phyloP scores from a whole-genome alignment of 78 protist genomes.

The Polysphondylium violaceum region DNA sequence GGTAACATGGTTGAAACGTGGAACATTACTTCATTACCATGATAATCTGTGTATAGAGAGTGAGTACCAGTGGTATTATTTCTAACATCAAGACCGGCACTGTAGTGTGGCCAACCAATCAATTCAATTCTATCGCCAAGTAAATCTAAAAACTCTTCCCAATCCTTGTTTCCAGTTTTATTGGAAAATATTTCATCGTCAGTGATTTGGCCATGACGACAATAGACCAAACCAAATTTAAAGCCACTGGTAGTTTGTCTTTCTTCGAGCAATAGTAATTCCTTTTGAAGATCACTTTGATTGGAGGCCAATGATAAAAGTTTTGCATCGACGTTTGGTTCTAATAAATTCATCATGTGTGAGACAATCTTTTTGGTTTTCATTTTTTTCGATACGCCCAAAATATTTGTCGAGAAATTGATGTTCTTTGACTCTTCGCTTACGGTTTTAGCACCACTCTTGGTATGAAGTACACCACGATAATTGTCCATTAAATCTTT shows the following conservation, averaged over 20 bases:
- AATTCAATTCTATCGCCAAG: constrained; percentile 77
- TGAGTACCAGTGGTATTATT: constrained; percentile 76
- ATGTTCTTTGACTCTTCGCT: constrained; percentile 36
- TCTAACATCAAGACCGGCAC: constrained; percentile 86
- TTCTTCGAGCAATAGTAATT: constrained; percentile 50
- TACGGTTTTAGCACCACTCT: constrained; percentile 45
- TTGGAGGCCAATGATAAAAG: constrained; percentile 20
- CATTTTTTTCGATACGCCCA: constrained; percentile 12
- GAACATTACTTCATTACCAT: constrained; percentile 79
- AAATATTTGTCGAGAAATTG: background rate
- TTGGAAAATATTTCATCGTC: constrained; percentile 78
- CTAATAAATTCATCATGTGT: constrained; percentile 12
- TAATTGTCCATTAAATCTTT: constrained; percentile 24
- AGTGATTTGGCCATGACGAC: constrained; percentile 40
- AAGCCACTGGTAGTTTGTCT: constrained; percentile 76
- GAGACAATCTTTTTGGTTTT: constrained; percentile 41
- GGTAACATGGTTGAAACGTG: constrained; percentile 82
- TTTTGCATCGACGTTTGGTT: constrained; percentile 25
- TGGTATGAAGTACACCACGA: constrained; percentile 61
- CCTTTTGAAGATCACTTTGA: constrained; percentile 63
- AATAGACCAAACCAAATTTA: constrained; percentile 82
- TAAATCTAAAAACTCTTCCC: constrained; percentile 69
- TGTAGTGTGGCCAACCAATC: constrained; percentile 79
- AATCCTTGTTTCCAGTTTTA: constrained; percentile 34
- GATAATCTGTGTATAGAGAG: constrained; percentile 61